Evolutionary conservation across 2,329 filamentous ascomycete species (phyloP), one percentile per base, ranked within the genome.

Genomic region (Aspergillus costaricaensis): DNA sequence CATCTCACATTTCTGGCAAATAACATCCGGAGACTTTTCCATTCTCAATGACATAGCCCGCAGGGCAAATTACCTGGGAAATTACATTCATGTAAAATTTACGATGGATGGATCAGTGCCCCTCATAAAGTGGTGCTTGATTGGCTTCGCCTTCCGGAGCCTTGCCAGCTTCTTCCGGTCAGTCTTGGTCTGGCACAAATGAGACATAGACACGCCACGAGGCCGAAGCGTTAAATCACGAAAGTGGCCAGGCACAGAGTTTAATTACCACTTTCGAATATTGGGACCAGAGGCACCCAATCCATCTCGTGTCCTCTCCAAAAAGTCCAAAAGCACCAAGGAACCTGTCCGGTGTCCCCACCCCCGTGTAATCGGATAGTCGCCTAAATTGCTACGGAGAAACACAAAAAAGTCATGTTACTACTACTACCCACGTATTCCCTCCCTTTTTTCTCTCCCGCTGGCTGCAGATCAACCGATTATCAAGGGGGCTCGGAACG

Each of bases 141-240:
- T 30, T 55, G 38, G 38, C 52, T 32, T 27, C 32, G 19, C 51
- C 23, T 50, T 19, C 47, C 44, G 44, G 44, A 15, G 17, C 25
- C 14, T 49, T 23, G 21, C 25, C 49, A 38, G 32, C 32, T 2
- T 17, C 36, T 17, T 17, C 25, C n/a, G 39, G 41, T 19, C 15
- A 15, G 38, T 32, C 5, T 23, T 21, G 25, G 10, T 23, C 19
- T 15, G 25, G 19, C 25, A 39, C 32, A 41, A 53, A 53, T 53
- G 39, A 44, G 53, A 27, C 39, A 44, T 17, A 30, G n/a, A n/a
- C 25, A 30, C 53, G 53, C 53, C 53, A 55, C 25, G 53, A 55
- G 53, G 53, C 23, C 53, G 53, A 44, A 55, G 53, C 53, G 53
- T 32, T 32, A 30, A 30, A 30, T 10, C 23, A 27, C 41, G 17